These are phyloP conservation scores for Scenedesmus sp. DNA, from an alignment of 163 green algal genomes.

Conservation along the genomic window DNA sequence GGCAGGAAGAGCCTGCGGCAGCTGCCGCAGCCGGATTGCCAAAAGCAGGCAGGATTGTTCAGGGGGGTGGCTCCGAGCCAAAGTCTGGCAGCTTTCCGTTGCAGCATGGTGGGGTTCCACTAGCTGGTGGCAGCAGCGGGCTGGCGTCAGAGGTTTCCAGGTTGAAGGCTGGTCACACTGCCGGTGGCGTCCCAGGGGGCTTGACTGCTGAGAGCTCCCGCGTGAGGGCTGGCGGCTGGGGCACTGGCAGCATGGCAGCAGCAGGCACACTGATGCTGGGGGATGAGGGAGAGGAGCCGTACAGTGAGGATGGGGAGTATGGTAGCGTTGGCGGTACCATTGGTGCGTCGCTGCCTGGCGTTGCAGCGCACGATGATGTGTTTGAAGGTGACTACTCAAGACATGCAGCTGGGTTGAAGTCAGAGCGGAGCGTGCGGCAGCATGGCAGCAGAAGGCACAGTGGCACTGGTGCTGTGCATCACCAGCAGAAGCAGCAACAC, in stretches of 20 bases:
- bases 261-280: slow-evolving; percentile 34
- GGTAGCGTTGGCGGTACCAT: background rate
- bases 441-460: background rate
- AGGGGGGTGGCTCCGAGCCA: background rate
- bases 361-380: slow-evolving; percentile 22
- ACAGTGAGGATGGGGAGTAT: background rate
- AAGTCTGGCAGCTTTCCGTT: background rate
- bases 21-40: background rate
- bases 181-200: background rate
- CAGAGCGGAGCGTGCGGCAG: background rate
- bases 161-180: background rate
- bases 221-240: slow-evolving; percentile 12
- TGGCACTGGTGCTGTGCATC: background rate
- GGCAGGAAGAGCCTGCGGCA: background rate
- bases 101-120: background rate
- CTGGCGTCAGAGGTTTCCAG: background rate
- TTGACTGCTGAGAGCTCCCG: background rate
- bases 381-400: background rate
- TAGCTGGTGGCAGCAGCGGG: background rate
- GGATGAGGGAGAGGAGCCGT: background rate
- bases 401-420: background rate
- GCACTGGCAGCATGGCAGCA: slow-evolving; percentile 27
- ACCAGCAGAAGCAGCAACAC: background rate
- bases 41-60: background rate
- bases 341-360: too few species aligned